Evolutionary conservation across 1,284 basidiomycete species (phyloP).

Genomic region (Stereum hirsutum): DNA sequence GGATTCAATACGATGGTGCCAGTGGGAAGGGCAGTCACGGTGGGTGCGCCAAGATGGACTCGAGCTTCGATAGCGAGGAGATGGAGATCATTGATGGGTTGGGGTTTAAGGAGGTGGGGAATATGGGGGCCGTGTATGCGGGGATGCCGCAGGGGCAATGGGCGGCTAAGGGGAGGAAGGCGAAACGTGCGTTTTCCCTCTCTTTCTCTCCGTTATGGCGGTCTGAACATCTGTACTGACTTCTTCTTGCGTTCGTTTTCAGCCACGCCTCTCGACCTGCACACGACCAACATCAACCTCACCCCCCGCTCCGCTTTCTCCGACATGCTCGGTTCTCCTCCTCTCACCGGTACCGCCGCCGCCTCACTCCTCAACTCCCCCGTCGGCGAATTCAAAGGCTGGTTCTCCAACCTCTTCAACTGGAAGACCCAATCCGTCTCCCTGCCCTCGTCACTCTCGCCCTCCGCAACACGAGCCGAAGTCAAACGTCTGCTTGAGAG

Average conservation of each 20-base stretch:
- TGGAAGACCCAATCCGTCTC: slow-evolving; percentile 61
- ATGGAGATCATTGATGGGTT: slow-evolving; percentile 9
- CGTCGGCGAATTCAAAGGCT: slow-evolving; percentile 76
- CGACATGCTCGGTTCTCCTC: slow-evolving; percentile 16
- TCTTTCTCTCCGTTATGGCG: background rate
- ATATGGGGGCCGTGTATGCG: slow-evolving; percentile 29
- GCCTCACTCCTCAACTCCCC: slow-evolving; percentile 29
- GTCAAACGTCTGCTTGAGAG: slow-evolving; percentile 57
- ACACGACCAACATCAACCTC: slow-evolving; percentile 14
- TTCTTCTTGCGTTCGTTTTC: background rate
- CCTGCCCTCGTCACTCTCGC: slow-evolving; percentile 61
- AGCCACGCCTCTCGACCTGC: slow-evolving; percentile 29
- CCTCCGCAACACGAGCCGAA: slow-evolving; percentile 54
- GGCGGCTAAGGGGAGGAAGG: slow-evolving; percentile 41
- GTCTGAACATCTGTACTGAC: background rate
- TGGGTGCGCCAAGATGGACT: too few relatives aligned
- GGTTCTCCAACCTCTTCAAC: slow-evolving; percentile 75
- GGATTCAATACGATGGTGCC: too few relatives aligned
- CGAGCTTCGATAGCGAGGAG: too few relatives aligned
- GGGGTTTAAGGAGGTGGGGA: slow-evolving; percentile 39
- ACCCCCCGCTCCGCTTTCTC: slow-evolving; percentile 11
- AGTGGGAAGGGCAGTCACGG: too few relatives aligned
- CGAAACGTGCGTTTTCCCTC: slow-evolving; percentile 38
- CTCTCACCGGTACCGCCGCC: slow-evolving; percentile 15
- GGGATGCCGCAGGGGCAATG: slow-evolving; percentile 19